Percentiles rank a stretch among this genome's conserved stretches.
Evolutionary conservation across 1,284 basidiomycete genomes (phyloP).

Genomic region (Neolentinus lepideus): DNA sequence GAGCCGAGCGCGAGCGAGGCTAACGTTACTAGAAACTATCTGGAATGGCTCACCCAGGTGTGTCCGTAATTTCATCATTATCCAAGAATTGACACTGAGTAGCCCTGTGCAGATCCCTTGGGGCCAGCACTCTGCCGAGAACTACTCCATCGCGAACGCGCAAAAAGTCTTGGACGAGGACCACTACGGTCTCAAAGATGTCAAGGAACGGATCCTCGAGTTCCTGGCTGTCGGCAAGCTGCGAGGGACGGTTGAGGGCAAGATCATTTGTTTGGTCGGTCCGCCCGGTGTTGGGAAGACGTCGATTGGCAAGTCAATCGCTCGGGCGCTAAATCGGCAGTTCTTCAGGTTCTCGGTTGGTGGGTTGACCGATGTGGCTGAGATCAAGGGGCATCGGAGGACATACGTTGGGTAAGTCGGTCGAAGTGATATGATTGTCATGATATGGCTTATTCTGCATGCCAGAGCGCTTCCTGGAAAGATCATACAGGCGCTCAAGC

Average conservation of each 20-base stretch:
- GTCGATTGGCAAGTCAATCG: constrained; percentile 91
- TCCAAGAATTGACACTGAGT: constrained; percentile 2
- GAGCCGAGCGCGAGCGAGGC: constrained; percentile 93
- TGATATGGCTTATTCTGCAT: constrained; percentile 4
- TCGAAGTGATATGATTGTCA: not conserved
- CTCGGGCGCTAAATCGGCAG: constrained; percentile 77
- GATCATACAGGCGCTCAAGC: constrained; percentile 95
- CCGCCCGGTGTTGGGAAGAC: constrained; percentile 98
- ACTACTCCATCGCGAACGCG: constrained; percentile 87
- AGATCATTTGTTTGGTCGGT: constrained; percentile 95
- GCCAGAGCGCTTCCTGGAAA: constrained; percentile 89
- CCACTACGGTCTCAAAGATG: constrained; percentile 93
- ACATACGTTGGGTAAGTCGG: constrained; percentile 85
- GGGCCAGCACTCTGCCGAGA: constrained; percentile 93
- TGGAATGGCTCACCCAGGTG: constrained; percentile 92
- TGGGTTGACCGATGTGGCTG: constrained; percentile 94
- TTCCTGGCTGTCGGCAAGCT: constrained; percentile 98
- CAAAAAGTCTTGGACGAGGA: constrained; percentile 88
- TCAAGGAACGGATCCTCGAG: constrained; percentile 96
- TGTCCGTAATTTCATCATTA: constrained; percentile 6
- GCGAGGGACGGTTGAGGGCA: constrained; percentile 94
- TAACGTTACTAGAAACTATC: constrained; percentile 94
- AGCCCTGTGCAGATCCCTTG: constrained; percentile 73
- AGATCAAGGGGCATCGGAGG: constrained; percentile 97
- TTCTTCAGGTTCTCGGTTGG: constrained; percentile 98